Base-by-base conservation (phyloP, 164 flowering plant species). In the Hamamelis virginiana region DNA sequence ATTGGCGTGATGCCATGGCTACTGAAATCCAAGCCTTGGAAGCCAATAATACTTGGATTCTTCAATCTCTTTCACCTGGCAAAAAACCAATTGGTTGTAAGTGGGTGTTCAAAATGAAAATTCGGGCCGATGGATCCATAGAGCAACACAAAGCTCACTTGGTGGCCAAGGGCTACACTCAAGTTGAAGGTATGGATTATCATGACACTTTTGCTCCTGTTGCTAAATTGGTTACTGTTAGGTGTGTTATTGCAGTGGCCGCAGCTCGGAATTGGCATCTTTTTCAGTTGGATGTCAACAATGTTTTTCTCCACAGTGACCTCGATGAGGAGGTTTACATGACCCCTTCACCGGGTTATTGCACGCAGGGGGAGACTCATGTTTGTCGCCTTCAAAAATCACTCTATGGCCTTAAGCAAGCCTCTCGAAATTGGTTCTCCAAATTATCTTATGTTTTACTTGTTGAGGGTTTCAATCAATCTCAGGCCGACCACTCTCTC, bases 71-170 rank as follows among this genome's bases (percentile, higher is more conserved):
- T n/a, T 48, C 65, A 2, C 13, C 0, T 15, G 47, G 48, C 9
- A 62, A 62, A 14, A 62, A n/a, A 13, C 48, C 48, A 4, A 62
- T 62, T 21, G 9, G 25, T 16, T 62, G 18, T 8, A 62, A 62
- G 43, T 62, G 50, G 65, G 28, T 62, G 25, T 62, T 43, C 19
- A 62, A 69, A 48, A 26, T 69, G 22, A 69, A 47, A 22, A 11
- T 25, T 28, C 21, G 19, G 1, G 9, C 19, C 1, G 65, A 69
- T 27, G 71, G 71, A 44, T 21, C 21, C 6, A 6, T 33, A 2
- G 6, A 33, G 41, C 41, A 6, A 33, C 6, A 33, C 6, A 33
- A 33, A 33, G 41, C 41, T 33, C 41, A 6, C 4, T 6, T 33
- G 2, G 41, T 33, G 2, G 6, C 41, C 4, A 33, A 33, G 6